Percentiles rank a stretch among this genome's conserved stretches.
Conservation (phyloP, 495 filamentous ascomycete genomes). For the Pyronema domesticum region DNA sequence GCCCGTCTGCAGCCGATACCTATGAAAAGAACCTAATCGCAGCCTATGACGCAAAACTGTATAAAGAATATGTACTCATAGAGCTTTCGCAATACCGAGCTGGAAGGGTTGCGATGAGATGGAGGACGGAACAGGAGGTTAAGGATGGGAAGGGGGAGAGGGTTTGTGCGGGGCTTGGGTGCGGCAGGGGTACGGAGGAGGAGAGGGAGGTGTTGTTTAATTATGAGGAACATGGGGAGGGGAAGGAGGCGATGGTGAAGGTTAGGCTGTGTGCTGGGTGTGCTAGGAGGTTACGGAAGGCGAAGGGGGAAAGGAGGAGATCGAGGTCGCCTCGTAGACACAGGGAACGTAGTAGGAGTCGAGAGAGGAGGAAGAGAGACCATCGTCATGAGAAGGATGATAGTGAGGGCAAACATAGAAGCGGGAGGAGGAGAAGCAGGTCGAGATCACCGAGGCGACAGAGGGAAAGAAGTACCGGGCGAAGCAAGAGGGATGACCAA, state of each 20-base stretch:
- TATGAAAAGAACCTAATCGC: slow-evolving; percentile 17
- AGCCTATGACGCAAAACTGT: slow-evolving; percentile 22
- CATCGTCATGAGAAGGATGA: not conserved
- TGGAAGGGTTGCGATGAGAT: slow-evolving; percentile 23
- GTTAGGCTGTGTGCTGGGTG: slow-evolving; percentile 21
- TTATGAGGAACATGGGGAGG: slow-evolving; percentile 18
- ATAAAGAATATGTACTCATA: slow-evolving; percentile 24
- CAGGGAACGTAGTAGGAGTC: slow-evolving; percentile 4
- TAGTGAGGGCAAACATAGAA: not conserved
- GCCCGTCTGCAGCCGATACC: slow-evolving; percentile 3
- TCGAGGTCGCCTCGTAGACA: too few species aligned
- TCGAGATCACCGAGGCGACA: not conserved
- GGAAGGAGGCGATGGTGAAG: slow-evolving; percentile 23
- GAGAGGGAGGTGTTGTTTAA: slow-evolving; percentile 7
- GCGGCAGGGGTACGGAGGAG: not conserved
- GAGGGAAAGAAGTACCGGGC: too few species aligned
- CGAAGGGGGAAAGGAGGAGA: slow-evolving; percentile 2
- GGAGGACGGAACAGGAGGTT: slow-evolving; percentile 24
- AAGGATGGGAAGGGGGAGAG: slow-evolving; percentile 22
- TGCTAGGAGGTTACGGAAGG: slow-evolving; percentile 15
- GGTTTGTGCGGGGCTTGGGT: slow-evolving; percentile 18
- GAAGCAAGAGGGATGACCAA: too few species aligned
- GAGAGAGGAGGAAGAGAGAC: not conserved
- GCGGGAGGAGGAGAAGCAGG: slow-evolving; percentile 1
- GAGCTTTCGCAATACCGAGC: slow-evolving; percentile 20